Conservation (phyloP, 2,329 filamentous ascomycete species). For the Penicillium crustosum region DNA sequence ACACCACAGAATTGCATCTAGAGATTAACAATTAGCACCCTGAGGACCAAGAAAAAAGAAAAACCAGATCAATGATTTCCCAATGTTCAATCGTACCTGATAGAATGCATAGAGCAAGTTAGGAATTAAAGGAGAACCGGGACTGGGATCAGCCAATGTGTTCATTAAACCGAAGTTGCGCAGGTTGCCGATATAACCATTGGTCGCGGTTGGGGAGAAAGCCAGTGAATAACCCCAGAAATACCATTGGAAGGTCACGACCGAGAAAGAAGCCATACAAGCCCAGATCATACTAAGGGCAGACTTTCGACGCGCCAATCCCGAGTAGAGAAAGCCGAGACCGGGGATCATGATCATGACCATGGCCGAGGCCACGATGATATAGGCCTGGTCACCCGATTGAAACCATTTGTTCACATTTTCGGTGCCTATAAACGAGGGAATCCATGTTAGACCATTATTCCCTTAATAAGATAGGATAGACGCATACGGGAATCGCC, state of each 20-base stretch:
- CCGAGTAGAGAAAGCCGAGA: conserved; percentile 95
- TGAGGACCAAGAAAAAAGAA: not conserved
- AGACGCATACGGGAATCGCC: conserved; percentile 72
- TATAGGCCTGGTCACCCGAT: conserved; percentile 89
- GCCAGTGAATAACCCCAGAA: conserved; percentile 98
- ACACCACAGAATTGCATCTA: conserved; percentile 97
- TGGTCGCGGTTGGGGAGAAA: conserved; percentile 78
- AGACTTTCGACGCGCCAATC: conserved; percentile 94
- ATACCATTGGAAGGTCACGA: conserved; percentile 98
- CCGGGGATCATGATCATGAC: conserved; percentile 96
- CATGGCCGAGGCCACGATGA: conserved; percentile 85
- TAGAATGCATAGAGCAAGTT: conserved; percentile 93
- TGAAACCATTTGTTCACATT: conserved; percentile 97
- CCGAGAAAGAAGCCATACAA: conserved; percentile 87
- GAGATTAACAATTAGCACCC: not conserved
- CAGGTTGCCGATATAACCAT: conserved; percentile 88
- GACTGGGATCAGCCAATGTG: conserved; percentile 78
- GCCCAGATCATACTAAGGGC: conserved; percentile 97
- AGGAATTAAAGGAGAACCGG: conserved; percentile 82
- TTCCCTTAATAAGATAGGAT: not conserved
- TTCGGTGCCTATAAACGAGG: conserved; percentile 64
- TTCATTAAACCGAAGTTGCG: conserved; percentile 86
- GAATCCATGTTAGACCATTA: conserved; percentile 8
- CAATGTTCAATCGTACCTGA: conserved; percentile 57
- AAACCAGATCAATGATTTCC: not conserved